phyloP scores from a whole-genome alignment of 148 eudicot genomes.

The Rhododendron henanense region DNA sequence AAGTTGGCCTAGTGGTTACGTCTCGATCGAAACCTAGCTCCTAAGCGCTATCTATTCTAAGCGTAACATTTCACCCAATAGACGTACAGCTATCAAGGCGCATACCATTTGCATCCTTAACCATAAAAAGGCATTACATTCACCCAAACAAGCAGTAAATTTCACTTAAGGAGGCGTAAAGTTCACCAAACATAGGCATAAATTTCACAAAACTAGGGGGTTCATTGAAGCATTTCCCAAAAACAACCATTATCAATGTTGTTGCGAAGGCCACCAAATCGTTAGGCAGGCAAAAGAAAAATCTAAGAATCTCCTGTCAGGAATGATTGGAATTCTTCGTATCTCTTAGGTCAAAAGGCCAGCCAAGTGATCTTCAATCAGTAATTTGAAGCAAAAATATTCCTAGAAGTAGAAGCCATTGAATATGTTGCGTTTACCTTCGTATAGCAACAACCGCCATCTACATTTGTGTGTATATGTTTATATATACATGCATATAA shows the following conservation, averaged over 20 bases:
- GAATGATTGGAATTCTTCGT: background rate
- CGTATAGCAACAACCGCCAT: background rate
- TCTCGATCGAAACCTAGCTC: background rate
- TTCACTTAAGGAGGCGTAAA: too few relatives aligned
- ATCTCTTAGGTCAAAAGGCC: background rate
- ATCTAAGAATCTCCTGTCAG: background rate
- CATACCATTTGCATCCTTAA: too few relatives aligned
- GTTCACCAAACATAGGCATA: too few relatives aligned
- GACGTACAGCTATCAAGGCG: too few relatives aligned
- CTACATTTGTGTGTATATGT: background rate
- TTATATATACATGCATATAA: background rate
- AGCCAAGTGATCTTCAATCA: background rate
- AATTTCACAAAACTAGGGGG: background rate
- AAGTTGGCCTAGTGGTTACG: too few relatives aligned
- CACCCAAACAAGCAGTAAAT: too few relatives aligned
- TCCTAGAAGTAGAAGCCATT: background rate
- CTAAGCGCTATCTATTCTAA: background rate
- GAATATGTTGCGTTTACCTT: background rate
- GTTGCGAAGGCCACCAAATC: background rate
- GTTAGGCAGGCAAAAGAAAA: background rate
- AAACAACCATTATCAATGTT: background rate
- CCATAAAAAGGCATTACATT: too few relatives aligned
- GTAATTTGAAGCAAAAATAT: background rate
- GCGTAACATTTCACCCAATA: background rate
- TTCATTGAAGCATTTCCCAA: background rate